Base-by-base conservation (phyloP, 495 filamentous ascomycete species). In the Stereocaulon alpinum region DNA sequence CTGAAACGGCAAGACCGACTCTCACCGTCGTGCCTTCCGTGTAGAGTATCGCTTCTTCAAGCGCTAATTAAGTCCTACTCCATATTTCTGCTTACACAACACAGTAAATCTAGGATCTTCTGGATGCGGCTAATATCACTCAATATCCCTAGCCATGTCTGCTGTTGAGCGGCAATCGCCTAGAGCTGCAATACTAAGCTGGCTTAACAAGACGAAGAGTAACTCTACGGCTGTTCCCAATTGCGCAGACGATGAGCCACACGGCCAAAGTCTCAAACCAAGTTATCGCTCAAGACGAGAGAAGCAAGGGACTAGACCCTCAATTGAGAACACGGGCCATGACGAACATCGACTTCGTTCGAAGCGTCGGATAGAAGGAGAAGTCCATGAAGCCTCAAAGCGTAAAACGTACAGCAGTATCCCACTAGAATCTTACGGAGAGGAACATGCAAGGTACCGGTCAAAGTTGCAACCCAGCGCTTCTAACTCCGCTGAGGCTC, bases 111-210 rank as follows among this genome's bases (percentile, higher is more conserved):
- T 6, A 37, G 5, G 12, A 4, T 18, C 5, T 11, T 32, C 49
- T 17, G 2, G 2, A 9, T 32, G 18, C 10, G 24, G 20, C 5
- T 20, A 1, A 32, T 51, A 1, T 37, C 50, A 40, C 11, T 40
- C 40, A n/a, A n/a, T 12, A 29, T 3, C 6, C 7, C 18, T 60
- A 22, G 14, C 11, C 6, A 62, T 64, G 61, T 40, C 55, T 24
- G 24, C 40, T 6, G 43, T 47, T 15, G 41, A 52, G 40, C 58
- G 64, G 6, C 32, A 40, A 47, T 66, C 64, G 6, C 64, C 64
- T 9, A 56, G 61, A 42, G 55, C 43, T 24, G 61, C 55, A 29
- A 66, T 66, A 37, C 47, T 47, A 34, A 42, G 58, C 3, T 66
- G 64, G 64, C 59, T 66, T n/a, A n/a, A 40, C 30, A 9, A 45